Conservation (phyloP, 1,139 yeast species). For the Lizanozyma gosingica region DNA sequence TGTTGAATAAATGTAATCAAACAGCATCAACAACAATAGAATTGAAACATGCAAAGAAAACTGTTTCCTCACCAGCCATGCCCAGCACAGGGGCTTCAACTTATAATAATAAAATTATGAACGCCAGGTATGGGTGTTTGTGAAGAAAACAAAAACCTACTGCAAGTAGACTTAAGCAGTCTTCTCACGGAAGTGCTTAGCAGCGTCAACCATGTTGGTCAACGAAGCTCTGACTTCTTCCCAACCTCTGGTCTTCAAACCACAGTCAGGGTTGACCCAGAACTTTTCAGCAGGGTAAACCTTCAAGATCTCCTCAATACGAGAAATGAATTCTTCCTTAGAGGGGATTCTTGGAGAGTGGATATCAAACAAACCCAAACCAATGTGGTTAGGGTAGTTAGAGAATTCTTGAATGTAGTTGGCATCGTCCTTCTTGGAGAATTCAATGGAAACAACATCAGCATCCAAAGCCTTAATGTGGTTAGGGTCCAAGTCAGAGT, state of each 20-base stretch:
- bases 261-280: slow-evolving; percentile 99
- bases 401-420: slow-evolving; percentile 96
- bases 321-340: slow-evolving; percentile 86
- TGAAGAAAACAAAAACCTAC: no score
- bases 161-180: slow-evolving; percentile 2
- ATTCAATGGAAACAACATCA: slow-evolving; percentile 97
- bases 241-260: slow-evolving; percentile 98
- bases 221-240: slow-evolving; percentile 77
- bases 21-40: slow-evolving; percentile 31
- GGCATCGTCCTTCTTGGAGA: slow-evolving; percentile 99
- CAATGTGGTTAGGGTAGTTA: slow-evolving; percentile 98
- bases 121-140: no score
- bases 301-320: slow-evolving; percentile 90
- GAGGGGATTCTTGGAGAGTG: slow-evolving; percentile 99
- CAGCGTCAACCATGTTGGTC: slow-evolving; percentile 98
- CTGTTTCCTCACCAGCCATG: background rate
- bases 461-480: slow-evolving; percentile 99
- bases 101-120: no score
- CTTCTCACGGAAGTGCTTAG: slow-evolving; percentile 84
- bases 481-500: slow-evolving; percentile 98
- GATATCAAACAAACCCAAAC: slow-evolving; percentile 97
- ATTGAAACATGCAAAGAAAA: slow-evolving; percentile 11
- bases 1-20: slow-evolving; percentile 58
- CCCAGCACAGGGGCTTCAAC: background rate
- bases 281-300: slow-evolving; percentile 95